Evolutionary conservation across 73 alveolate species (phyloP), one percentile per base, ranked within the genome.

Genomic region (Tetrahymena elliotti): DNA sequence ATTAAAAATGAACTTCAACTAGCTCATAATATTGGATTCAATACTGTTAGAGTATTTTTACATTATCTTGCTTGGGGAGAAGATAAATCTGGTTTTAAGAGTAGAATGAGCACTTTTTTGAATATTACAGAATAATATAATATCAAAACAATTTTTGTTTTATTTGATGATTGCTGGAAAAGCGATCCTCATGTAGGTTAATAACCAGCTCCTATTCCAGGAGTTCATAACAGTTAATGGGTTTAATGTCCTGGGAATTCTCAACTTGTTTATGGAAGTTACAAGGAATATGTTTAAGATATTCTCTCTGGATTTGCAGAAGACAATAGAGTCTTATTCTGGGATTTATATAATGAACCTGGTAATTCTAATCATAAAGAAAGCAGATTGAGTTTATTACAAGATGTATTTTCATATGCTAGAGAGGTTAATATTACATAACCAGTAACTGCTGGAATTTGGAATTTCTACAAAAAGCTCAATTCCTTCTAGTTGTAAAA

Each of bases 151-250:
- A 93, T 84, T 84, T 95, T 95, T 92, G 97, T 93, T 31, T 92
- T 95, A 93, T 95, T 95, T 35, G 97, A 95, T 93, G 97, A 95
- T 47, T 95, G 97, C 92, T 95, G 97, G 97, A 95, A 95, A 35
- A 83, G 83, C 8, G 97, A 95, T 38, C 93, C 93, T 12, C 95
- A 92, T 92, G 83, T 93, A n/a, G 95, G 97, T 8, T 22, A 33
- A 10, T 47, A 95, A 52, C 97, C 97, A 38, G 97, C 84, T 16
- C 97, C 97, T 34, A 37, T 95, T 11, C 47, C 53, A 52, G 95
- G 95, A 27, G 97, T 95, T 16, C 97, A 95, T 83, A 95, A 95
- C 31, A 92, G 95, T 40, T 33, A 95, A 41, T 95, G 97, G 97
- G 97, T 95, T 16, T 53, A 93, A 47, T 93, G 95, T 18, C 97